Evolutionary conservation across 331 rosid genomes (phyloP).

Genomic region (Prunus yedoensis): DNA sequence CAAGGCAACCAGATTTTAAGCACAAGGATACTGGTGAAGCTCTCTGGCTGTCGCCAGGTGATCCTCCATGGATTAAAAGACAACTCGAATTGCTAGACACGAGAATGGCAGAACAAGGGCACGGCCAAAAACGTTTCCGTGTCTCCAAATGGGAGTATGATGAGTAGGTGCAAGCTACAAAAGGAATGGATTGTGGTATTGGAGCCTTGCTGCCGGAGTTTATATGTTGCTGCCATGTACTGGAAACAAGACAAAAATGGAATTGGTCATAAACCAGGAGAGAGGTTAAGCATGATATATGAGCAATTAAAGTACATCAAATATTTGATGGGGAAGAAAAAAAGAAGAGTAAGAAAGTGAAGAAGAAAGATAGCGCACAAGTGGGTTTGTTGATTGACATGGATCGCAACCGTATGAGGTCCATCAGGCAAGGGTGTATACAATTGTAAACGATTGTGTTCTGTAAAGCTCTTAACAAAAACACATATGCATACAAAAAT

Average conservation of each 20-base stretch:
- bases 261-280: background rate
- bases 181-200: background rate
- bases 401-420: no score
- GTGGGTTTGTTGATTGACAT: no score
- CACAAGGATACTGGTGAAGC: slow-evolving; percentile 75
- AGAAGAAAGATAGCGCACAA: no score
- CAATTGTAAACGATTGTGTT: no score
- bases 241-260: background rate
- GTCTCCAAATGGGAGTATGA: slow-evolving; percentile 57
- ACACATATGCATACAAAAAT: no score
- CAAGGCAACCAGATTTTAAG: slow-evolving; percentile 59
- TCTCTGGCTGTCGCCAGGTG: slow-evolving; percentile 52
- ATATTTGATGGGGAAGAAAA: background rate
- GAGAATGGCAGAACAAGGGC: slow-evolving; percentile 25
- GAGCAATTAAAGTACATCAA: background rate
- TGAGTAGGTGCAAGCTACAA: slow-evolving; percentile 34
- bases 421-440: no score
- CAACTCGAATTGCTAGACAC: slow-evolving; percentile 63
- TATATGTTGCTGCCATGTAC: background rate
- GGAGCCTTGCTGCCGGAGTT: background rate
- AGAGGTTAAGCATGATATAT: no score
- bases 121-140: slow-evolving; percentile 25
- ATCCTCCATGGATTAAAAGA: slow-evolving; percentile 81
- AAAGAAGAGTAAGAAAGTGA: no score
- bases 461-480: no score